phyloP scores from a whole-genome alignment of 2,329 filamentous ascomycete species.

The Aspergillus pseudonomiae region DNA sequence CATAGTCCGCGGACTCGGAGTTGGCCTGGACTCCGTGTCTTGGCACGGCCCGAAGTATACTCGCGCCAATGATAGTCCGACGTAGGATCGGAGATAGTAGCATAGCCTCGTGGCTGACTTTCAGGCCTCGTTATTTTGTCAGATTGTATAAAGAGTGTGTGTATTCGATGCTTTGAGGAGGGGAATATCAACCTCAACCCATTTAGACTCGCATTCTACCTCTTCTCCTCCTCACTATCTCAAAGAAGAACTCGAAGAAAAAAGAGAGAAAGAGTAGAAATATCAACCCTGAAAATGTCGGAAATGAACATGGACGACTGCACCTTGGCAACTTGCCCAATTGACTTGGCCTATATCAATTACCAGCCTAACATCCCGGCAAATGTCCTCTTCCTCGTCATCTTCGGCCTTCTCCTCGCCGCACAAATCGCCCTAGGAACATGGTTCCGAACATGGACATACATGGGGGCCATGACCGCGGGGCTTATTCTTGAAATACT shows the following conservation, averaged over 20 bases:
- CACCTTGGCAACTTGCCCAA: conserved; percentile 39
- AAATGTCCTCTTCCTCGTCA: conserved; percentile 55
- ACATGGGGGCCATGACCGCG: conserved; percentile 55
- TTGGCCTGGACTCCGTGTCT: not conserved
- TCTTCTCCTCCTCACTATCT: not conserved
- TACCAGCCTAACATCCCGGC: conserved; percentile 59
- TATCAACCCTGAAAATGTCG: not conserved
- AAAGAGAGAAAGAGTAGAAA: not conserved
- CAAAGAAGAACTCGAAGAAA: not conserved
- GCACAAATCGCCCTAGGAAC: conserved; percentile 46
- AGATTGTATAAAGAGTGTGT: not conserved
- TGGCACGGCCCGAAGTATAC: not conserved
- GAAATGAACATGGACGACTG: conserved; percentile 24
- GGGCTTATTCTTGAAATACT: conserved; percentile 61
- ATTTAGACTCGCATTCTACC: not conserved
- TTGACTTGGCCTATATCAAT: conserved; percentile 48
- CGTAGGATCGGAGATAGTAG: not conserved
- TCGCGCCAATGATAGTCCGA: not conserved
- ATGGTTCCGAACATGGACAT: conserved; percentile 53
- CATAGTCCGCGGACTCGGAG: not conserved
- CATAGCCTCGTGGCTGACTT: conserved; percentile 3
- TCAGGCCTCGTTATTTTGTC: not conserved
- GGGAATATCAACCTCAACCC: not conserved
- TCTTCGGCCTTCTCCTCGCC: conserved; percentile 53
- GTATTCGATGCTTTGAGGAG: not conserved